A percentile compares a stretch with the other conserved stretches of the same genome.
Evolutionary conservation across 805 yeast species (phyloP).

Genomic region (Candida tammaniensis): DNA sequence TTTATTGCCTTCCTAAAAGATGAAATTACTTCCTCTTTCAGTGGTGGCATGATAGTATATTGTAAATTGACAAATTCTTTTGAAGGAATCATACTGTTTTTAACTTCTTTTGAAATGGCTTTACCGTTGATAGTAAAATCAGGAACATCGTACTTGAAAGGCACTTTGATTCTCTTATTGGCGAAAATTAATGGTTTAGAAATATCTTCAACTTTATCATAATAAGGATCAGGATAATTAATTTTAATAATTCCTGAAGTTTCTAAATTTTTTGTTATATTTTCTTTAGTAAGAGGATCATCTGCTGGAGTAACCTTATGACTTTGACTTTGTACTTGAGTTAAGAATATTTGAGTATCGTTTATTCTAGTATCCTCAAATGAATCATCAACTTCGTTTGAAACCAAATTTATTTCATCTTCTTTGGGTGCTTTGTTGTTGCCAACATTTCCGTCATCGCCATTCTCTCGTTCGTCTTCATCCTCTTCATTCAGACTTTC

Average conservation of each 20-base stretch:
- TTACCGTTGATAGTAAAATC: constrained; percentile 2
- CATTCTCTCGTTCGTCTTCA: constrained; percentile 3
- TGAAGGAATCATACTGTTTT: neutral
- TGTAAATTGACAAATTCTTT: constrained; percentile 14
- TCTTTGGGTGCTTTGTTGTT: neutral
- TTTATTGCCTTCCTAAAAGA: constrained; percentile 28
- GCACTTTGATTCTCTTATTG: constrained; percentile 56
- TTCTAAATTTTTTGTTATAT: constrained; percentile 29
- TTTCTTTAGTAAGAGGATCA: constrained; percentile 5
- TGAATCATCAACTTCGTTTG: too few species aligned
- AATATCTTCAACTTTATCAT: constrained; percentile 50
- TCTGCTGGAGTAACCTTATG: constrained; percentile 1
- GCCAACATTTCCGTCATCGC: neutral
- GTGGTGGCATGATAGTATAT: constrained; percentile 50
- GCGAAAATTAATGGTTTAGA: constrained; percentile 63
- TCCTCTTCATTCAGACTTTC: constrained; percentile 17
- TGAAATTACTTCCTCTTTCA: constrained; percentile 28
- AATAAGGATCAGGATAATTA: constrained; percentile 63
- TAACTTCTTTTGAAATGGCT: neutral
- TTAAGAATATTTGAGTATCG: constrained; percentile 15
- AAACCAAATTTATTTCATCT: neutral
- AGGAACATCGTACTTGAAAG: constrained; percentile 12
- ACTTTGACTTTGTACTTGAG: constrained; percentile 21
- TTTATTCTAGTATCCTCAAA: neutral
- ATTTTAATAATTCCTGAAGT: constrained; percentile 46